Evolutionary conservation across 768 basidiomycete genomes (phyloP), one percentile per base, ranked within the genome.

Genomic region (Boletales sp.): DNA sequence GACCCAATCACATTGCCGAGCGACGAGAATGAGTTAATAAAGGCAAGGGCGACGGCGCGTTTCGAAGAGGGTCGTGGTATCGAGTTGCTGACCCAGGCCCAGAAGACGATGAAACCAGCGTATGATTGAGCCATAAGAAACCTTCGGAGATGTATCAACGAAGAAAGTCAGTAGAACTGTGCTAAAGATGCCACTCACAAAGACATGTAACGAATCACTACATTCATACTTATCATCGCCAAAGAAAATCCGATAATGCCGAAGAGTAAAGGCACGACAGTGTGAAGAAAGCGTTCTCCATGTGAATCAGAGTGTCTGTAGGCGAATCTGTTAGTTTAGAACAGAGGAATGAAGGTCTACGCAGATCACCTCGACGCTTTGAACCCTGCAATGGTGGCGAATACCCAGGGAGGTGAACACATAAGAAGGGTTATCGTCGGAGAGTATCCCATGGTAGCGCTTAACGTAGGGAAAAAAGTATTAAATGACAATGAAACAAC

Each of bases 1-100:
- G 89, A 84, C 54, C 92, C 93, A 44, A 83, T 72, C 41, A 96
- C 73, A 69, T 94, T 94, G 0, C 91, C 93, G 7, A 90, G 73
- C 62, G 90, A 86, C 19, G 87, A 86, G 63, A 90, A 83, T 44
- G 82, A 81, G 66, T 94, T 92, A 60, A 92, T 81, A 50, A 89
- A 68, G 2, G 90, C 89, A 40, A 94, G 73, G 15, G 84, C 85
- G 17, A 93, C 86, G 3, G 91, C 88, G 18, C 92, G 84, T 67
- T 94, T 94, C 32, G 84, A 82, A 2, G 90, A 82, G 8, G 92
- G 85, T 17, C 84, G 81, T 34, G 89, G 83, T 68, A 94, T 75
- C 21, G 76, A 74, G 57, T 74, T 79, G 48, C 70, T 74, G 53
- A 80, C 70, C 80, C 78, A 79, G 17, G 76, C 70, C 55, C 67